Evolutionary conservation across 2,329 filamentous ascomycete genomes (phyloP), one percentile per base, ranked within the genome.

Genomic region (Colletotrichum eleusines): DNA sequence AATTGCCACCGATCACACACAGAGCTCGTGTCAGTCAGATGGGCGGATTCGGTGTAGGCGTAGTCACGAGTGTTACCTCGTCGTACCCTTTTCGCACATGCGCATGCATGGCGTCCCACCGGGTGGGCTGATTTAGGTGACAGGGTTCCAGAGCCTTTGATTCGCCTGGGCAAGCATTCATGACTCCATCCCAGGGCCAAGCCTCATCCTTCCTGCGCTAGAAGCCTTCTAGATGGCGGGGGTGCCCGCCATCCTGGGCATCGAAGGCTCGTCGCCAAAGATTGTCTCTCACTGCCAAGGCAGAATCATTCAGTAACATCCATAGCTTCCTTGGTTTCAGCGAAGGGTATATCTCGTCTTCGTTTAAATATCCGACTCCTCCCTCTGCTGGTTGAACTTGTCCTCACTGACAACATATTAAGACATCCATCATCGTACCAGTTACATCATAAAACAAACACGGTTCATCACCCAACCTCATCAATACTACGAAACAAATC

Each of bases 161-260:
- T 50, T 50, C 8, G 44, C 42, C 23, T n/a, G 33, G 44, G 53
- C 44, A 54, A 20, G 8, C n/a, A 23, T n/a, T 42, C 14, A 11
- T 38, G 55, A n/a, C 23, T 28, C 55, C 48, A 61, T 51, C 5
- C 40, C 23, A 5, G 28, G 16, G 18, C 2, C 1, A 9, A 16
- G 28, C 23, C 33, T n/a, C 55, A 66, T 66, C 63, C 54, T 66
- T 42, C 50, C 31, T 1, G 40, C 63, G 62, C 67, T 66, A 61
- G 67, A 70, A 70, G 46, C 23, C 23, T 50, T 70, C 55, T 20
- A 48, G 62, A 70, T 66, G 67, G 55, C 57, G 66, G 63, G 65
- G 18, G 28, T 48, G 16, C 23, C 14, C 46, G 53, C 33, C 55
- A 48, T 66, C 48, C n/a, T 46, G 26, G 20, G 16, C 35, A 54